Percentiles rank a stretch among this genome's conserved stretches.
These are phyloP conservation scores for Haematococcus lacustris DNA, from an alignment of 139 green algal species.

Conservation along the genomic window DNA sequence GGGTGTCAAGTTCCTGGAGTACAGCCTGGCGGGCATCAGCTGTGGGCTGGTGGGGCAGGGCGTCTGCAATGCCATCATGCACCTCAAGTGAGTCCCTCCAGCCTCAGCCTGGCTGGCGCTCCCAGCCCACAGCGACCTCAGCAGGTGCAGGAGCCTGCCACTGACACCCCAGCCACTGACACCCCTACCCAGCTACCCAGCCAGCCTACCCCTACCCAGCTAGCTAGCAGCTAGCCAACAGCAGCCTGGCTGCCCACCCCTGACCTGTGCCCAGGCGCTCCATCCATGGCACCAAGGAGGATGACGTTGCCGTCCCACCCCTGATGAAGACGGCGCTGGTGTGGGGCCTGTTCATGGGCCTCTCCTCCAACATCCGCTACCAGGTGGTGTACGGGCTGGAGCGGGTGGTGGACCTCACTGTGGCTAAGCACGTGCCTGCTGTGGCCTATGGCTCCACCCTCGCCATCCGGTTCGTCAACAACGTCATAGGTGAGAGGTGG, in stretches of 20 bases:
- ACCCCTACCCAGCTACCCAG: no score
- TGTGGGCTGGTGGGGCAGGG: slow-evolving; percentile 88
- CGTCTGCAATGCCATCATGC: slow-evolving; percentile 84
- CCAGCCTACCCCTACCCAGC: no score
- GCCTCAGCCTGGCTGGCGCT: no score
- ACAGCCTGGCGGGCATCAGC: slow-evolving; percentile 74
- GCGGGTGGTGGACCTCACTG: slow-evolving; percentile 73
- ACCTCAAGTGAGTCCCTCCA: slow-evolving; percentile 62
- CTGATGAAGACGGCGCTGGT: slow-evolving; percentile 73
- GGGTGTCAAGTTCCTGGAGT: slow-evolving; percentile 80
- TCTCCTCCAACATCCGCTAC: slow-evolving; percentile 91
- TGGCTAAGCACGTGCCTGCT: slow-evolving; percentile 52
- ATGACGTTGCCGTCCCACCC: slow-evolving; percentile 67
- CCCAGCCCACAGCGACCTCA: neutral
- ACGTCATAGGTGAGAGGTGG: slow-evolving; percentile 79
- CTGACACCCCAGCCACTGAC: no score
- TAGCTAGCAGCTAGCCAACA: no score
- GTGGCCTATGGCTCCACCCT: slow-evolving; percentile 78
- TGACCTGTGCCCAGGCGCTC: slow-evolving; percentile 13
- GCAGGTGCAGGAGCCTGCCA: no score
- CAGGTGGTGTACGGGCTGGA: slow-evolving; percentile 89
- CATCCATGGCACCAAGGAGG: slow-evolving; percentile 14
- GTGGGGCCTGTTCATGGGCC: slow-evolving; percentile 94
- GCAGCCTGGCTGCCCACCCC: no score
- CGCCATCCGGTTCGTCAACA: slow-evolving; percentile 89